Base-by-base conservation (phyloP, 495 filamentous ascomycete species). In the Neurospora sp. region DNA sequence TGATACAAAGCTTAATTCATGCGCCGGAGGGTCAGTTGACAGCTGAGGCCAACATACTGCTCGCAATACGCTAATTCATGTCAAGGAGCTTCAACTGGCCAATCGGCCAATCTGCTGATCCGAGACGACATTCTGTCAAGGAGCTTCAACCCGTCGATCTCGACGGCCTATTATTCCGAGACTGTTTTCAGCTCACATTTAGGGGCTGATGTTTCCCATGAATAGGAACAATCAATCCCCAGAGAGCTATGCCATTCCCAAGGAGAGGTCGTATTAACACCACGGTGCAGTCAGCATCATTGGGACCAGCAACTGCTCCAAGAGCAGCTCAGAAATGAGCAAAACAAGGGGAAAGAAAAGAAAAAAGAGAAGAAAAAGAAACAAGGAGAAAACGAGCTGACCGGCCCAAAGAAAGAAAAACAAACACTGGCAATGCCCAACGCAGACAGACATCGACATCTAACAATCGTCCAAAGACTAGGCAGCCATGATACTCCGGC, bases 401-500 rank as follows among this genome's bases (percentile, higher is more conserved):
- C 23, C 23, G 12, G 23, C 20, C 5, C 23, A 62, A 14, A 6
- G 23, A 60, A 60, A 60, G 11, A 7, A 31, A 66, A 31, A 62
- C 54, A 16, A 62, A 62, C 54, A 66, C 14, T 66, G 11, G 27
- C 54, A 66, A 16, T 16, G 12, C 54, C 14, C 54, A 35, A 66
- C 54, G 7, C 54, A 66, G 27, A 66, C 54, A 66, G 54, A 35
- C 54, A 18, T 35, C 54, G 27, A 66, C 54, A 66, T 37, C 12
- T 0, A 37, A 35, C 5, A 66, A 16, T 18, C 14, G 6, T 8
- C 54, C 54, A 66, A 35, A 35, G 11, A 82, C 85, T 2, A 83
- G 44, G 73, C 70, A 49, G 85, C 84, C 82, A 85, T 80, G 54
- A 90, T 82, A 73, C 86, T 90, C 77, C 76, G 82, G 0, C 90